Evolutionary conservation across 2,329 filamentous ascomycete species (phyloP).

Genomic region (Aspergillus ochraceoroseus): DNA sequence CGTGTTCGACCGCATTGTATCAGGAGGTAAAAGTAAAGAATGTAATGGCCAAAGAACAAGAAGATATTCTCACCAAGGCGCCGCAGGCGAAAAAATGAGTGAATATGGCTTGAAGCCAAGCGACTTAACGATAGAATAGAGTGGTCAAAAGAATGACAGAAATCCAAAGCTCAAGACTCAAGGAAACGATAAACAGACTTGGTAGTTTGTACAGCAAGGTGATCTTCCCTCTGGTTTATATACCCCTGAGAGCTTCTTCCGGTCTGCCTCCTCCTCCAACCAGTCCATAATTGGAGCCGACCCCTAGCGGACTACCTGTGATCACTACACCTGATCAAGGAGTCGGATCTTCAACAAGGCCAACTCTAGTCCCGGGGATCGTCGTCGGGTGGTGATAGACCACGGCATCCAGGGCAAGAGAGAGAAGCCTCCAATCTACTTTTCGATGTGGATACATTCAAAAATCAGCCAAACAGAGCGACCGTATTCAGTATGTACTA

Average conservation of each 20-base stretch:
- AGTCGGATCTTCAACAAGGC: constrained; percentile 24
- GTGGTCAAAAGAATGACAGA: constrained; percentile 22
- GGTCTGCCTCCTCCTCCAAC: constrained; percentile 9
- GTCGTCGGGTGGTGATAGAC: constrained; percentile 16
- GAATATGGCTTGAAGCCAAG: constrained; percentile 22
- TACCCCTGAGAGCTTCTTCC: constrained; percentile 28
- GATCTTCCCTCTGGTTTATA: constrained; percentile 32
- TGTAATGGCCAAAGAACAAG: constrained; percentile 16
- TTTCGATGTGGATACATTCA: constrained; percentile 21
- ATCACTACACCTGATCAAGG: constrained; percentile 12
- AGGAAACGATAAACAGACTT: constrained; percentile 25
- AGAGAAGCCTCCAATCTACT: constrained; percentile 11
- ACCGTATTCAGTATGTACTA: constrained; percentile 22
- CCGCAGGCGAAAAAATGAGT: constrained; percentile 9
- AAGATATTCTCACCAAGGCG: constrained; percentile 1
- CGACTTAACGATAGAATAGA: constrained; percentile 33
- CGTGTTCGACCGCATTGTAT: constrained; percentile 25
- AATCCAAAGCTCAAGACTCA: constrained; percentile 19
- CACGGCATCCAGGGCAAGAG: constrained; percentile 14
- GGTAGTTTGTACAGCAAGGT: constrained; percentile 18
- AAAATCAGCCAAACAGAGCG: constrained; percentile 23
- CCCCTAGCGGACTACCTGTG: constrained; percentile 3
- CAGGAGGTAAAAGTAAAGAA: constrained; percentile 17
- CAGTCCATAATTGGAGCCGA: constrained; percentile 15
- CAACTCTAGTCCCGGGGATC: constrained; percentile 20